Percentiles rank a stretch among this genome's conserved stretches.
Conservation (phyloP, 495 filamentous ascomycete genomes). For the Lepidopterella palustris region DNA sequence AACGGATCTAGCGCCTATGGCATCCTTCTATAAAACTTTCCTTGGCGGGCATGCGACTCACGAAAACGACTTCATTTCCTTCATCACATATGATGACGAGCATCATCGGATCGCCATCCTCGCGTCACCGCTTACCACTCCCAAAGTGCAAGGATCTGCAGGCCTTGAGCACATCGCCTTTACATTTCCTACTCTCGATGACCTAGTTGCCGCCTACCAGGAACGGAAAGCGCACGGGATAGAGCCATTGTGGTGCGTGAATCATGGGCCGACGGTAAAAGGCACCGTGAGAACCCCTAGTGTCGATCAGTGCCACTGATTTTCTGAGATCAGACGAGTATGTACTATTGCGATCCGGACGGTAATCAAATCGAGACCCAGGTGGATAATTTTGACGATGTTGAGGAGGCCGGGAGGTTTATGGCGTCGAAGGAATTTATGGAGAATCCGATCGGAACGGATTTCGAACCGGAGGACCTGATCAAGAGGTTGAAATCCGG, state of each 20-base stretch:
- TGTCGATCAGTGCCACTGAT: no score
- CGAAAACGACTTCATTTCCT: slow-evolving; percentile 24
- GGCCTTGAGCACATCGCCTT: not conserved
- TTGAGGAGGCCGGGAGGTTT: slow-evolving; percentile 36
- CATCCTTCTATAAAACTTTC: slow-evolving; percentile 37
- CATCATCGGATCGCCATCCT: slow-evolving; percentile 42
- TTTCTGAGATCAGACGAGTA: no score
- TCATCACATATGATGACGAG: slow-evolving; percentile 42
- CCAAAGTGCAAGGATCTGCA: not conserved
- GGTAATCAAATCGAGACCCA: slow-evolving; percentile 45
- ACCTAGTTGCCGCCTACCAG: slow-evolving; percentile 31
- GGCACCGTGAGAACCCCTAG: no score
- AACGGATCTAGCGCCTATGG: slow-evolving; percentile 23
- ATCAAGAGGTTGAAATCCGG: slow-evolving; percentile 33
- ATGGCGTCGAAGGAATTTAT: slow-evolving; percentile 22
- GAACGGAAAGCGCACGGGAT: slow-evolving; percentile 35
- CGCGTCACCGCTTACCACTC: not conserved
- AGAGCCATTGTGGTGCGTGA: slow-evolving; percentile 41
- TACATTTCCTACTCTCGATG: not conserved
- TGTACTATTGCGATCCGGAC: slow-evolving; percentile 38
- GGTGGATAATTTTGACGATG: slow-evolving; percentile 40
- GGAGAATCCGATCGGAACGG: slow-evolving; percentile 37
- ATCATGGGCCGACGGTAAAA: slow-evolving; percentile 44
- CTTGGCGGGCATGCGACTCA: slow-evolving; percentile 28
- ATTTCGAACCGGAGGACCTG: slow-evolving; percentile 39